These are phyloP conservation scores for Pseudotsuga menziesii DNA, from an alignment of 75 land plant species.

Conservation along the genomic window DNA sequence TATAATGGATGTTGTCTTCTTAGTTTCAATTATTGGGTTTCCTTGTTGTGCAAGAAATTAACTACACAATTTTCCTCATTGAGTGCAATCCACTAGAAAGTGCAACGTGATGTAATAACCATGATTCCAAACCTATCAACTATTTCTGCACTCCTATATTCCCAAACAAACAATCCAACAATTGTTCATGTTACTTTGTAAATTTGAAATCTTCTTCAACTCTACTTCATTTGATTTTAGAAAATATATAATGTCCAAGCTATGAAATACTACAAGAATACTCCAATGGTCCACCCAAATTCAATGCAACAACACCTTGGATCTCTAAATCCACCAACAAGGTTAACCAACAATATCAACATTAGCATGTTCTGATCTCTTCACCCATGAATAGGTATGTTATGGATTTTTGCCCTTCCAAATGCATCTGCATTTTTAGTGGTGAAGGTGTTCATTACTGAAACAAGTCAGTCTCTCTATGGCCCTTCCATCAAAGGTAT, in stretches of 20 bases:
- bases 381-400: too few species aligned
- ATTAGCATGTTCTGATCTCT: too few species aligned
- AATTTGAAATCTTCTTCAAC: constrained; percentile 31
- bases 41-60: not conserved
- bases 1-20: constrained; percentile 29
- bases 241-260: constrained; percentile 37
- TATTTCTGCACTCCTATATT: constrained; percentile 10
- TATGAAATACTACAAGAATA: constrained; percentile 51
- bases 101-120: constrained; percentile 62
- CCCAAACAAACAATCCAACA: constrained; percentile 36
- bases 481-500: too few species aligned
- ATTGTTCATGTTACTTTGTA: constrained; percentile 39
- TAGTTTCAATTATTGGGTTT: constrained; percentile 7
- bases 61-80: constrained; percentile 24
- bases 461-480: too few species aligned
- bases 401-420: too few species aligned
- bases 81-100: constrained; percentile 38
- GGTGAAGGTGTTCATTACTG: too few species aligned
- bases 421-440: too few species aligned
- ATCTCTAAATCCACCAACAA: too few species aligned
- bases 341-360: too few species aligned
- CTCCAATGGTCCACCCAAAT: constrained; percentile 53
- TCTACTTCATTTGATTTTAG: constrained; percentile 52
- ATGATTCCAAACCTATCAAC: constrained; percentile 44
- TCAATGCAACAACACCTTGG: constrained; percentile 29